Evolutionary conservation across 1,139 yeast species (phyloP).

Genomic region (Lodderomyces margitis): DNA sequence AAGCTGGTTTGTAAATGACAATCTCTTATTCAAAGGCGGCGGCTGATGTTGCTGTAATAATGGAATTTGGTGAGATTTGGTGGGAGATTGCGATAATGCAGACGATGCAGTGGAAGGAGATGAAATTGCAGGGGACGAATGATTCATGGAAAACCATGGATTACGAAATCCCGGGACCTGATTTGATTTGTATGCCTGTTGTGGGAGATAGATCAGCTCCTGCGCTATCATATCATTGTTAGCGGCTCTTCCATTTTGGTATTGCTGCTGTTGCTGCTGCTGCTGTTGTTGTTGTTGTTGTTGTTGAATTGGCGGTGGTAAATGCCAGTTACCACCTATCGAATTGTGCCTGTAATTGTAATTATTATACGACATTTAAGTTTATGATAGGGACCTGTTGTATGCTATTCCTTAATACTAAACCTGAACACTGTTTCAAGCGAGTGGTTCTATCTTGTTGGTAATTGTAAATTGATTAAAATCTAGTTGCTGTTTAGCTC

Average conservation of each 20-base stretch:
- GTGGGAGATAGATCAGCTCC: slow-evolving; percentile 11
- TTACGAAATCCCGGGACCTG: slow-evolving; percentile 36
- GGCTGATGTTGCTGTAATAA: slow-evolving; percentile 25
- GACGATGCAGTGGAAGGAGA: slow-evolving; percentile 11
- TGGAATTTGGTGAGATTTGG: slow-evolving; percentile 26
- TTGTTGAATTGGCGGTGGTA: slow-evolving; percentile 27
- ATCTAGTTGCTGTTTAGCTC: too few species aligned
- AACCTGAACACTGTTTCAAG: too few species aligned
- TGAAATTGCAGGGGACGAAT: slow-evolving; percentile 16
- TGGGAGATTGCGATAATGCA: slow-evolving; percentile 27
- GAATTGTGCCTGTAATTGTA: slow-evolving; percentile 41
- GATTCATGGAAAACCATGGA: slow-evolving; percentile 38
- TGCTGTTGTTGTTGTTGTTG: slow-evolving; percentile 12
- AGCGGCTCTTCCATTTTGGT: slow-evolving; percentile 14
- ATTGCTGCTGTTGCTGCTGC: slow-evolving; percentile 13
- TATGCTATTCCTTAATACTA: not conserved
- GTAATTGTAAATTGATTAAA: too few species aligned
- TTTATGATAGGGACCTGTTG: not conserved
- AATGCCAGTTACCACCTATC: slow-evolving; percentile 44
- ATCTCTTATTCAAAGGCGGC: slow-evolving; percentile 32
- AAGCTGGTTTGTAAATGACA: slow-evolving; percentile 43
- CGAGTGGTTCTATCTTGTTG: not conserved
- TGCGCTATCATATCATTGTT: slow-evolving; percentile 17
- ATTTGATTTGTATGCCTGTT: slow-evolving; percentile 16
- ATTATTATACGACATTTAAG: slow-evolving; percentile 12